Conservation (phyloP, 306 rosid genomes). For the Carpinus fangiana region DNA sequence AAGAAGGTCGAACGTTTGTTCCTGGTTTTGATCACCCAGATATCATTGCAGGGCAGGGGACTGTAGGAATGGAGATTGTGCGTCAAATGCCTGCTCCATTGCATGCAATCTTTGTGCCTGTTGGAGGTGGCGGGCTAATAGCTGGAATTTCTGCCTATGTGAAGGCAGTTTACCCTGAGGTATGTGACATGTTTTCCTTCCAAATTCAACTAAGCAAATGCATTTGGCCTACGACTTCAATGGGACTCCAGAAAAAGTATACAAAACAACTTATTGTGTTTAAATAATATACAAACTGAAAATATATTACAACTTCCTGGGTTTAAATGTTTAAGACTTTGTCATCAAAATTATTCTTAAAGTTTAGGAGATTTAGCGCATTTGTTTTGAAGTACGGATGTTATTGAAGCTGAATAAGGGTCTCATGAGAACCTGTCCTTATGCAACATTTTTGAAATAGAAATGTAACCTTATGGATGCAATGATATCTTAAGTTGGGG, state of each 20-base stretch:
- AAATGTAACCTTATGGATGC: neutral
- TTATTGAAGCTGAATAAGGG: too few relatives aligned
- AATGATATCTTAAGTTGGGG: neutral
- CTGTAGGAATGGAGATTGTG: conserved; percentile 57
- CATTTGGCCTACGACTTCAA: neutral
- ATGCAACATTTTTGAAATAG: neutral
- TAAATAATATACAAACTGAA: neutral
- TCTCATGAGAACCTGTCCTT: neutral
- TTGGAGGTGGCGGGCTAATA: conserved; percentile 67
- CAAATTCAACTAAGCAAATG: neutral
- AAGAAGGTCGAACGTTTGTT: conserved; percentile 47
- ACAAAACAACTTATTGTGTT: neutral
- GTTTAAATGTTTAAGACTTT: too few relatives aligned
- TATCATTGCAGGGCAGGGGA: conserved; percentile 59
- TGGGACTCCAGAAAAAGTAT: neutral
- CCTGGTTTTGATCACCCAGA: conserved; percentile 68
- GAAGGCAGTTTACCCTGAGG: conserved; percentile 55
- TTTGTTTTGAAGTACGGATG: too few relatives aligned
- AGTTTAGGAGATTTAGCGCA: neutral
- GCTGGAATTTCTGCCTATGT: conserved; percentile 70
- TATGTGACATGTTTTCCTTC: conserved; percentile 18
- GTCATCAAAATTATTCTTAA: neutral
- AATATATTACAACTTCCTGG: too few relatives aligned
- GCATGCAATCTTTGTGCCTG: conserved; percentile 61
- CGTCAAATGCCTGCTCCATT: conserved; percentile 45